Evolutionary conservation across 2,329 filamentous ascomycete genomes (phyloP).

Genomic region (Hypocrella siamensis): DNA sequence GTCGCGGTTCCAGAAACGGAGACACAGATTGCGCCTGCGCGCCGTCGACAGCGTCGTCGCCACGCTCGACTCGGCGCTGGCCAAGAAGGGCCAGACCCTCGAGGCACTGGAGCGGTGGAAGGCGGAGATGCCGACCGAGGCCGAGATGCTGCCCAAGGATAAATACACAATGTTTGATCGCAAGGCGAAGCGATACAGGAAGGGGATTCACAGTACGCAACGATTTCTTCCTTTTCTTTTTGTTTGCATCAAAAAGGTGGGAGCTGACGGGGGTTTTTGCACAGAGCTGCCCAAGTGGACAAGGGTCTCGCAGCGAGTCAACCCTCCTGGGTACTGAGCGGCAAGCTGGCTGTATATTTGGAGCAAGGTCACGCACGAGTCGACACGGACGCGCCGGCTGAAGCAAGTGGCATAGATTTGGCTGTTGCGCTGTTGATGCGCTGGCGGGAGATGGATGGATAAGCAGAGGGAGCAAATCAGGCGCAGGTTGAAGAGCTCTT

Average conservation of each 20-base stretch:
- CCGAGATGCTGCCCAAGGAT: slow-evolving; percentile 88
- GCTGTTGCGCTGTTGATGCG: too few species aligned
- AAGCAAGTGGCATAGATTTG: too few species aligned
- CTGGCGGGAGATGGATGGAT: too few species aligned
- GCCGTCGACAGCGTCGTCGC: slow-evolving; percentile 79
- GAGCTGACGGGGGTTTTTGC: too few species aligned
- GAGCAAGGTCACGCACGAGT: too few species aligned
- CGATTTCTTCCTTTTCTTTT: slow-evolving; percentile 11
- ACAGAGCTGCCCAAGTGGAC: slow-evolving; percentile 84
- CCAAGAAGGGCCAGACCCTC: slow-evolving; percentile 53
- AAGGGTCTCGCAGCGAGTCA: slow-evolving; percentile 81
- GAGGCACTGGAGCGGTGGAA: slow-evolving; percentile 85
- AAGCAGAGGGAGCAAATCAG: too few species aligned
- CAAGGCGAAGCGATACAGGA: slow-evolving; percentile 89
- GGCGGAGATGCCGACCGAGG: slow-evolving; percentile 85
- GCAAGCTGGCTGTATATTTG: background rate
- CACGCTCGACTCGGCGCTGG: slow-evolving; percentile 64
- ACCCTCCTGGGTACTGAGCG: slow-evolving; percentile 78
- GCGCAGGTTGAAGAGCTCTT: too few species aligned
- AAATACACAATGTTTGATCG: slow-evolving; percentile 98
- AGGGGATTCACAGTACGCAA: slow-evolving; percentile 84
- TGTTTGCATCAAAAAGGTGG: too few species aligned
- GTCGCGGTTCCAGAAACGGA: slow-evolving; percentile 77
- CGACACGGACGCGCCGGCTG: too few species aligned
- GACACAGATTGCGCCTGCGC: slow-evolving; percentile 69